These are phyloP conservation scores for Aspergillus hancockii DNA, from an alignment of 495 filamentous ascomycete species.

Conservation along the genomic window DNA sequence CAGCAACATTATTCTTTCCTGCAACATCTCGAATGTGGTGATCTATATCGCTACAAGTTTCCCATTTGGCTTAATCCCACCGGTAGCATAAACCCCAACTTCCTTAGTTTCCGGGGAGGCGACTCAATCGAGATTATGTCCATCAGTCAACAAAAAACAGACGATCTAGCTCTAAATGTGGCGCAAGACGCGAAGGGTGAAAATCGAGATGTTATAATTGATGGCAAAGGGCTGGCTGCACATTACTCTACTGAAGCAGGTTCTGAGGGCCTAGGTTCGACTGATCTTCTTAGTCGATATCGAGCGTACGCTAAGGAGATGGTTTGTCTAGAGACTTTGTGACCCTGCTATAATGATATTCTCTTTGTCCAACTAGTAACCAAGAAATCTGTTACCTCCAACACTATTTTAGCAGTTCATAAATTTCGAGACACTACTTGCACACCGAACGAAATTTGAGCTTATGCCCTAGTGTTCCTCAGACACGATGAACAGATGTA, in stretches of 20 bases:
- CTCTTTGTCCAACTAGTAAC: no score
- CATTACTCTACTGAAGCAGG: constrained; percentile 48
- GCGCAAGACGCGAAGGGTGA: constrained; percentile 10
- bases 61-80: constrained; percentile 49
- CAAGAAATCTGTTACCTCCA: neutral
- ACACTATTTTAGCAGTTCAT: neutral
- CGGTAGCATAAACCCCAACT: constrained; percentile 44
- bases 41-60: constrained; percentile 52
- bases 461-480: no score
- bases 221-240: constrained; percentile 52
- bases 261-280: constrained; percentile 41
- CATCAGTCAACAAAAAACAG: constrained; percentile 15
- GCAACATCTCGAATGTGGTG: constrained; percentile 47
- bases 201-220: constrained; percentile 42
- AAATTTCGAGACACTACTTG: neutral
- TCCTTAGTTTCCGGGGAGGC: constrained; percentile 49
- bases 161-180: constrained; percentile 1
- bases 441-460: no score
- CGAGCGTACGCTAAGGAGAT: constrained; percentile 52
- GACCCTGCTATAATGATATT: neutral
- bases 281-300: constrained; percentile 55
- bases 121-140: constrained; percentile 31
- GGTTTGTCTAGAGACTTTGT: constrained; percentile 31
- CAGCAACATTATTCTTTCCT: constrained; percentile 59
- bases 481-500: neutral